phyloP scores from a whole-genome alignment of 257 asterid genomes.

The Jacaranda mimosifolia region DNA sequence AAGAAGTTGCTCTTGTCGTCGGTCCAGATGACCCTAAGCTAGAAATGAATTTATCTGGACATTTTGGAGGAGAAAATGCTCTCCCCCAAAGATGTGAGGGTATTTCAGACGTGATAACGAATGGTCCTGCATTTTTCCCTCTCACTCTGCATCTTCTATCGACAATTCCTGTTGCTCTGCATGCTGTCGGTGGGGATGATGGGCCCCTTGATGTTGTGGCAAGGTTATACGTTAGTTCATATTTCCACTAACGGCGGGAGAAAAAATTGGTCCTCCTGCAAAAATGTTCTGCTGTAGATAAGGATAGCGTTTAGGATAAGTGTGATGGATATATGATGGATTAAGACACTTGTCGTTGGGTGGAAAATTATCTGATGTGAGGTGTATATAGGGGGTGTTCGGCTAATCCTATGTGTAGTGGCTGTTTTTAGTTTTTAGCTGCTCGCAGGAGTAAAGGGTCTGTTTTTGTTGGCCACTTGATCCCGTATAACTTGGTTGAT shows the following conservation, averaged over 20 bases:
- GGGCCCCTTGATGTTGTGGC: constrained; percentile 84
- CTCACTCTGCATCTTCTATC: constrained; percentile 72
- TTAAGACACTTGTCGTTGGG: neutral
- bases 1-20: constrained; percentile 67
- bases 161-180: constrained; percentile 73
- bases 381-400: constrained; percentile 19
- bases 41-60: constrained; percentile 27
- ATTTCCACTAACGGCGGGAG: constrained; percentile 36
- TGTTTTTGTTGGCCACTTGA: constrained; percentile 33
- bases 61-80: constrained; percentile 8
- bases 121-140: constrained; percentile 77
- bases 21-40: constrained; percentile 53
- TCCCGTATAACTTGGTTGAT: constrained; percentile 25
- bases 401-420: constrained; percentile 26
- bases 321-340: neutral
- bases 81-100: constrained; percentile 10
- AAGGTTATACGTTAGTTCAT: constrained; percentile 72
- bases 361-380: neutral
- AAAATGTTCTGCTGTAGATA: neutral
- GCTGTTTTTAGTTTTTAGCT: constrained; percentile 37
- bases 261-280: neutral
- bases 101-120: neutral
- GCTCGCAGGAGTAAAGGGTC: constrained; percentile 31
- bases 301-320: neutral
- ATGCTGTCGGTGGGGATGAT: constrained; percentile 80